phyloP scores from a whole-genome alignment of 164 flowering plant species.

The Chimonanthus salicifolius region DNA sequence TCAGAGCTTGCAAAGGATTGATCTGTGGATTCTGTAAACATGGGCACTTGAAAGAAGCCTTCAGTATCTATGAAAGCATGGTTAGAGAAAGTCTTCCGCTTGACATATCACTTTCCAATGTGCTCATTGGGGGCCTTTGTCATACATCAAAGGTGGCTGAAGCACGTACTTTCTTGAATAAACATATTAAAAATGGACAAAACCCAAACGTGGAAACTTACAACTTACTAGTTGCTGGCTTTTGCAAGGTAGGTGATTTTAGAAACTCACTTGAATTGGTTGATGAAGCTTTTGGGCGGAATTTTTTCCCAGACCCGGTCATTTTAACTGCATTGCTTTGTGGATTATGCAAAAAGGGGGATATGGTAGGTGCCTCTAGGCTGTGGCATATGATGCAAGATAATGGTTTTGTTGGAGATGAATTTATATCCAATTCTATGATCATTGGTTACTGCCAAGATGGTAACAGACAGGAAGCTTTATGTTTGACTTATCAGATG shows the following conservation, averaged over 20 bases:
- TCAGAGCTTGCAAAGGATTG: background rate
- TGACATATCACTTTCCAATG: background rate
- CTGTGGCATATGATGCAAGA: background rate
- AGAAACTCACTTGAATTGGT: slow-evolving; percentile 1
- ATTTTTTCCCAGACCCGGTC: background rate
- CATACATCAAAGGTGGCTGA: background rate
- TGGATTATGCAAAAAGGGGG: slow-evolving; percentile 4
- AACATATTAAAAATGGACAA: background rate
- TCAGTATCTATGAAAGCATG: slow-evolving; percentile 3
- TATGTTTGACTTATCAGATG: background rate
- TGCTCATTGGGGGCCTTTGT: slow-evolving; percentile 1
- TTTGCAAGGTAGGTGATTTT: slow-evolving; percentile 5
- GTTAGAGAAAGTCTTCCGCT: background rate
- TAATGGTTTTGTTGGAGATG: slow-evolving; percentile 1
- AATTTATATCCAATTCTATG: background rate
- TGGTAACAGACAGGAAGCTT: background rate
- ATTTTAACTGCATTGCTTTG: slow-evolving; percentile 4
- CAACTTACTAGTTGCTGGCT: slow-evolving; percentile 2
- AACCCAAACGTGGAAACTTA: slow-evolving; percentile 4
- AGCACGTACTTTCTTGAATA: background rate
- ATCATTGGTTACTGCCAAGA: background rate
- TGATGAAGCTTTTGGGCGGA: slow-evolving; percentile 1
- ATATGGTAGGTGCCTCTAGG: background rate
- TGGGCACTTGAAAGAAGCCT: slow-evolving; percentile 4
- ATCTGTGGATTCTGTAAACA: slow-evolving; percentile 1